Evolutionary conservation across 2,329 filamentous ascomycete species (phyloP), one percentile per base, ranked within the genome.

Genomic region (Diaporthe aspalathi): DNA sequence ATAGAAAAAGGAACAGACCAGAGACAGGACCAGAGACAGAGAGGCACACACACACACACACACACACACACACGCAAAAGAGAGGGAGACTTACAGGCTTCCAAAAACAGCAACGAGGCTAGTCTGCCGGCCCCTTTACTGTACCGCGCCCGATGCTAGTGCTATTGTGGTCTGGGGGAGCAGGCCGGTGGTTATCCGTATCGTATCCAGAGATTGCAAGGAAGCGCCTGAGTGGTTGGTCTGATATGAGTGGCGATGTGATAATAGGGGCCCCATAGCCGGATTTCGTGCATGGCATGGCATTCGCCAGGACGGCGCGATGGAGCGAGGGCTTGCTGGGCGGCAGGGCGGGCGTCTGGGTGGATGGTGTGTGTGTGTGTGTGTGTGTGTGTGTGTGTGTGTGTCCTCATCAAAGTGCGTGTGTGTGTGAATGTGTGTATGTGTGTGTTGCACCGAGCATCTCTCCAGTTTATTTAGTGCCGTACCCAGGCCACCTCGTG

Each of bases 151-250:
- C n/a, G 43, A 65, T 50, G 60, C 29, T 65, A 38, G 60, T 65
- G 60, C 60, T 65, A 65, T 27, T 50, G 43, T 57, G 54, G 54
- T 57, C 17, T 50, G 29, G 60, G 47, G 49, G 52, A 17, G 27
- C 32, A 35, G 43, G 56, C 62, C 63, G 69, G 52, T 57, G 62
- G 27, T 52, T 67, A 54, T 67, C 43, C 50, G 62, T 67, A 60
- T 72, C 71, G 71, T 72, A 72, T 72, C 63, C 40, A 68, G 71
- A 72, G 60, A 72, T 72, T 72, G 63, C 68, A 20, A 40, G 47
- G 22, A 32, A 22, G 35, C 40, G 53, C 43, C 43, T 68, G 66
- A 57, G 38, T 67, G 65, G 65, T 47, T 68, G 53, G 66, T 35
- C 66, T 57, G 52, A 57, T 50, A 47, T 50, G 27, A 65, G 60